phyloP scores from a whole-genome alignment of 2,329 filamentous ascomycete genomes.

The Diaporthe citri region DNA sequence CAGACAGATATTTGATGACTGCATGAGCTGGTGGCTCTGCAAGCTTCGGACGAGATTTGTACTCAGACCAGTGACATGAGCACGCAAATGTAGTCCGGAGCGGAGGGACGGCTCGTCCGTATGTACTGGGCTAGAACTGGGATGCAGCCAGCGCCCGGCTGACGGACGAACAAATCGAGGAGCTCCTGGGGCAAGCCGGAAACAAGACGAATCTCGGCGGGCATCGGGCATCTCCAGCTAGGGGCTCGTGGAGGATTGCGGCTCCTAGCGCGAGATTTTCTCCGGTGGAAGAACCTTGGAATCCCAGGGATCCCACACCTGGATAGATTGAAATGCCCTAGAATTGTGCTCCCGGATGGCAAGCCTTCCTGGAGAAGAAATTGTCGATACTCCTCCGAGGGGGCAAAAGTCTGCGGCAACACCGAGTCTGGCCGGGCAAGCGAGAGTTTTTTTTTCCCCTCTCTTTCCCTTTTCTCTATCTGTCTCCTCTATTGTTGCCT shows the following conservation, averaged over 20 bases:
- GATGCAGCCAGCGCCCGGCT: neutral
- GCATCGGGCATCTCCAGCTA: slow-evolving; percentile 22
- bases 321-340: slow-evolving; percentile 20
- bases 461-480: neutral
- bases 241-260: slow-evolving; percentile 7
- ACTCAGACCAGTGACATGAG: no score
- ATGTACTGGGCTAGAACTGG: neutral
- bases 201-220: slow-evolving; percentile 21
- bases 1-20: slow-evolving; percentile 29
- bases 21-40: slow-evolving; percentile 23
- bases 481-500: slow-evolving; percentile 7
- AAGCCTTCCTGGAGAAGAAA: slow-evolving; percentile 19
- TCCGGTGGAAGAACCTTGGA: slow-evolving; percentile 6
- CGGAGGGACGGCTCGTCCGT: neutral
- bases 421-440: slow-evolving; percentile 11
- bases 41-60: neutral
- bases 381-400: neutral
- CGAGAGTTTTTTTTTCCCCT: neutral
- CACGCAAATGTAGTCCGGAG: neutral
- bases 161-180: neutral
- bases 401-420: slow-evolving; percentile 20
- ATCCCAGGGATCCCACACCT: slow-evolving; percentile 2
- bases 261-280: slow-evolving; percentile 31
- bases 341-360: neutral
- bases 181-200: neutral